phyloP scores from a whole-genome alignment of 495 filamentous ascomycete genomes.

The Hyphodiscus hymeniophilus region DNA sequence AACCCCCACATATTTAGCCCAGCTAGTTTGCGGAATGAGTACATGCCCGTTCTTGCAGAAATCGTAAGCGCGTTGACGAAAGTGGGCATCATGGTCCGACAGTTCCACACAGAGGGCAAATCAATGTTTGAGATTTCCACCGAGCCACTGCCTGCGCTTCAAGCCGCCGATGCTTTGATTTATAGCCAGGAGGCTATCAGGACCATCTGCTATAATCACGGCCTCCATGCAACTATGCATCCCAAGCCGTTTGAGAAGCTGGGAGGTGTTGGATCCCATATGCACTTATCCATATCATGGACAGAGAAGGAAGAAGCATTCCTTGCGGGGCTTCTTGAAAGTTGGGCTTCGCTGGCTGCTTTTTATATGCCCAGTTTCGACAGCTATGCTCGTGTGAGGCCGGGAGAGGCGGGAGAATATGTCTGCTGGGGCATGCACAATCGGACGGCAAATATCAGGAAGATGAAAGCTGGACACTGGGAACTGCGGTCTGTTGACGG shows the following conservation, averaged over 20 bases:
- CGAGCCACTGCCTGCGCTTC: constrained; percentile 49
- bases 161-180: constrained; percentile 62
- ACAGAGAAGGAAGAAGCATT: constrained; percentile 33
- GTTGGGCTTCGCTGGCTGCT: constrained; percentile 51
- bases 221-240: constrained; percentile 61
- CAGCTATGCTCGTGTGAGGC: constrained; percentile 57
- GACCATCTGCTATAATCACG: constrained; percentile 44
- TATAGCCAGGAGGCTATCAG: constrained; percentile 61
- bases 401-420: constrained; percentile 47
- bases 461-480: constrained; percentile 53
- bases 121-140: constrained; percentile 74
- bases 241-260: constrained; percentile 55
- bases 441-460: constrained; percentile 56
- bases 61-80: constrained; percentile 46
- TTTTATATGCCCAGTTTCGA: constrained; percentile 49
- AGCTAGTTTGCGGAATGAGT: constrained; percentile 52
- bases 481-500: constrained; percentile 63
- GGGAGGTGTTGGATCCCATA: constrained; percentile 55
- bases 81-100: constrained; percentile 60
- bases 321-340: constrained; percentile 55
- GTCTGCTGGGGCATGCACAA: constrained; percentile 68
- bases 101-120: constrained; percentile 69
- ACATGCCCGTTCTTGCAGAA: constrained; percentile 48
- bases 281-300: constrained; percentile 58
- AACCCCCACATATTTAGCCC: constrained; percentile 39